These are phyloP conservation scores for Fagus crenata DNA, from an alignment of 306 rosid species.

Conservation along the genomic window DNA sequence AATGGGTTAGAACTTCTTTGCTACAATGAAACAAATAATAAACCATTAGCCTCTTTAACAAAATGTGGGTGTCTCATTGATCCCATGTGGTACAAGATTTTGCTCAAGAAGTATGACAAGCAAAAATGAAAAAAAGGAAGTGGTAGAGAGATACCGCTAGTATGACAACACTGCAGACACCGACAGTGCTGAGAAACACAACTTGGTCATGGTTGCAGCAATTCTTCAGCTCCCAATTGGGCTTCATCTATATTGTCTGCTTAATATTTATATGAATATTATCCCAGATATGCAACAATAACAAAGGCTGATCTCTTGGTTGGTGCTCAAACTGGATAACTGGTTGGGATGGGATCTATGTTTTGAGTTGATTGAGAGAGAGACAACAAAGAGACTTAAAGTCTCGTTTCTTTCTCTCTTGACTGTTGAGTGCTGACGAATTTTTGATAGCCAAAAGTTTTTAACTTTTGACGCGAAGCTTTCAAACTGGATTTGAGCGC, in stretches of 20 bases:
- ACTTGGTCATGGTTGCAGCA: constrained; percentile 73
- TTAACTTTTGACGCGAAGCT: background rate
- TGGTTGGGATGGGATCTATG: constrained; percentile 19
- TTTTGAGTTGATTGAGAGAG: background rate
- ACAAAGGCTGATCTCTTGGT: background rate
- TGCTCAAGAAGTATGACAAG: background rate
- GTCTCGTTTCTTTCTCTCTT: background rate
- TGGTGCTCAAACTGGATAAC: background rate
- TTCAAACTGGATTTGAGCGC: background rate
- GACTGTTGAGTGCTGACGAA: background rate
- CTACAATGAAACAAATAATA: background rate
- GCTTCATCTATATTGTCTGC: constrained; percentile 36
- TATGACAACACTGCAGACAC: constrained; percentile 58
- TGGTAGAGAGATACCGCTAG: constrained; percentile 47
- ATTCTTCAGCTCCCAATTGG: constrained; percentile 60
- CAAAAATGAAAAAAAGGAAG: background rate
- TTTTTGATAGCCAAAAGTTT: background rate
- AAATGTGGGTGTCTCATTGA: constrained; percentile 18
- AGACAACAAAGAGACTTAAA: background rate
- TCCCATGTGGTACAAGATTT: constrained; percentile 13
- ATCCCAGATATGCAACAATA: constrained; percentile 1
- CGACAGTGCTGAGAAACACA: constrained; percentile 51
- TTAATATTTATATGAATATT: background rate
- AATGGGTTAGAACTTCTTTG: constrained; percentile 7
- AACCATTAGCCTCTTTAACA: background rate